Evolutionary conservation across 768 basidiomycete species (phyloP), one percentile per base, ranked within the genome.

Genomic region (Phlebiopsis flavidoalba): DNA sequence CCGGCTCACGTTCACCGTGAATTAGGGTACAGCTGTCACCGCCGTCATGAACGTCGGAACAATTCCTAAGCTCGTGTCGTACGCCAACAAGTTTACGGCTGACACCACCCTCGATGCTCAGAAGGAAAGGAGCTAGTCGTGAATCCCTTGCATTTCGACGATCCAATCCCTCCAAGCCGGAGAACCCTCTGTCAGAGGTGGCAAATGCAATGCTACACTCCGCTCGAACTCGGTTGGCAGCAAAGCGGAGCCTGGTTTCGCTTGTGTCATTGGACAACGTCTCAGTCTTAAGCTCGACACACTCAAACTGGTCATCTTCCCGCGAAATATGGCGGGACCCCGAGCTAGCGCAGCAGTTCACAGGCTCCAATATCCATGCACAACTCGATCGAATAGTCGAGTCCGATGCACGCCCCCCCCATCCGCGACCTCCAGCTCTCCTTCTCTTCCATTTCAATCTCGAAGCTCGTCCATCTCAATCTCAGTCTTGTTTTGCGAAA

Each of bases 151-250:
- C 87, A 1, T 95, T 91, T 78, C 79, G 88, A 22, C 79, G 81
- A n/a, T 84, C 85, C 14, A 83, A 83, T n/a, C 76, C 80, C 5
- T 86, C 88, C 5, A 87, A 83, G 66, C 89, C 89, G 7, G 87
- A 87, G 54, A 93, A 92, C 64, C 86, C 92, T 1, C 76, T 95
- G 15, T 91, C 90, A 1, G 84, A 88, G 12, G 91, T 94, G n/a
- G 92, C 93, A 1, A 85, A 89, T 63, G 89, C 91, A 33, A 90
- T 93, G 84, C 72, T 94, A 43, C 77, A 82, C 58, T 89, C 90
- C 0, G 89, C 92, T 26, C 82, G 85, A 46, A 84, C 76, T 47
- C 83, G 85, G 21, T 83, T 92, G 72, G 86, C 83, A 64, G 90
- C n/a, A n/a, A 91, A 72, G 78, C 80, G 14, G 88, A 88, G 60